phyloP scores from a whole-genome alignment of 768 basidiomycete genomes.

The Auriscalpium microsporum region DNA sequence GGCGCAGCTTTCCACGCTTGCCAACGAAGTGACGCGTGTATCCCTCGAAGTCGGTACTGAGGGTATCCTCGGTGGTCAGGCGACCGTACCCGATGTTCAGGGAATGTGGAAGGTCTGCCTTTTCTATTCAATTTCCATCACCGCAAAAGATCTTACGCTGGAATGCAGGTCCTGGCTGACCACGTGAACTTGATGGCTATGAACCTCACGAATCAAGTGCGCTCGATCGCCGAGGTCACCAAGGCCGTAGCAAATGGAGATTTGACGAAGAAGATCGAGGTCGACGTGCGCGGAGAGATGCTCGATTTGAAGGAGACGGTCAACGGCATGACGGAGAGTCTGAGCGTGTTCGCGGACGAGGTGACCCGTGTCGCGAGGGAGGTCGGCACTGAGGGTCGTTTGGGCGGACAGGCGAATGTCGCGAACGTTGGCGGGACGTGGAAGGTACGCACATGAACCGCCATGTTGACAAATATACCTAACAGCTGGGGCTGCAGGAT shows the following conservation, averaged over 20 bases:
- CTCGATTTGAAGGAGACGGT: conserved; percentile 85
- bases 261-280: conserved; percentile 86
- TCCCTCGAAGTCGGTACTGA: conserved; percentile 88
- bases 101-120: conserved; percentile 84
- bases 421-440: conserved; percentile 94
- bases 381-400: conserved; percentile 91
- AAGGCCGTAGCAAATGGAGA: conserved; percentile 93
- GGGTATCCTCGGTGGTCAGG: conserved; percentile 91
- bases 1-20: conserved; percentile 59
- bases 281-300: conserved; percentile 90
- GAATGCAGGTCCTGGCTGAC: conserved; percentile 50
- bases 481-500: conserved; percentile 35
- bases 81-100: conserved; percentile 83
- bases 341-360: conserved; percentile 82
- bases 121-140: background rate
- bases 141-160: background rate
- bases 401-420: conserved; percentile 92
- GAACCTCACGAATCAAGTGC: conserved; percentile 87
- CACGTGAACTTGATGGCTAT: conserved; percentile 87
- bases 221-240: conserved; percentile 88
- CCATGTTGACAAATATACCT: background rate
- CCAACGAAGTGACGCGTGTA: conserved; percentile 84
- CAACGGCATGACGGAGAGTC: conserved; percentile 87
- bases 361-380: conserved; percentile 85
- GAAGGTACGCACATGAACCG: conserved; percentile 42